Percentiles rank a stretch among this genome's conserved stretches.
These are phyloP conservation scores for Pythium rishiriense DNA, from an alignment of 352 stramenopile genomes.

Conservation along the genomic window DNA sequence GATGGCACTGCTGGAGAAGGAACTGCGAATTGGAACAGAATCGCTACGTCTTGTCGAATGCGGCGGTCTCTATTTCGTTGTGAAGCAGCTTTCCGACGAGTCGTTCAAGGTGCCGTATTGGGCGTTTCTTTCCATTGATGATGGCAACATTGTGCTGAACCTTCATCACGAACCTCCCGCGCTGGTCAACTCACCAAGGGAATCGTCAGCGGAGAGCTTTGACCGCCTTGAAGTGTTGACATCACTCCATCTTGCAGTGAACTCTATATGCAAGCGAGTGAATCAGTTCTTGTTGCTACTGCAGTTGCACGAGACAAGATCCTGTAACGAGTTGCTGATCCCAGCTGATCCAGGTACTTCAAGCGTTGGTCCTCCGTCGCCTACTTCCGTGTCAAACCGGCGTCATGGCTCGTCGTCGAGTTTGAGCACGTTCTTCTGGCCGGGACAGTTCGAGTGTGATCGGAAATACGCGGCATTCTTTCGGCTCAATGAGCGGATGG, in stretches of 20 bases:
- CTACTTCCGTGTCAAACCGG: not conserved
- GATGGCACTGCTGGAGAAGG: constrained; percentile 61
- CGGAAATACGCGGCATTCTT: constrained; percentile 80
- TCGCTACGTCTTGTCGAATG: constrained; percentile 53
- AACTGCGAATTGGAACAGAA: constrained; percentile 43
- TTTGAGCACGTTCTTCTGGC: constrained; percentile 75
- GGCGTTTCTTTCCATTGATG: constrained; percentile 70
- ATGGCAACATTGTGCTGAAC: constrained; percentile 50
- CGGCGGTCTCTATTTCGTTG: constrained; percentile 73
- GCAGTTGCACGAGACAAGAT: constrained; percentile 82
- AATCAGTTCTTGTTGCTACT: constrained; percentile 85
- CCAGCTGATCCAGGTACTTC: constrained; percentile 31
- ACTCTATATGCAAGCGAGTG: constrained; percentile 69
- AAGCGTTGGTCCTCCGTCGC: constrained; percentile 20
- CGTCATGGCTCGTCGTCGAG: constrained; percentile 6
- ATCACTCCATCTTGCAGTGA: constrained; percentile 67
- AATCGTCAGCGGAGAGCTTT: constrained; percentile 18
- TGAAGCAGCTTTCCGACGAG: constrained; percentile 12
- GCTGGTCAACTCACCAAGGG: not conserved
- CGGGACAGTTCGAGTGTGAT: constrained; percentile 84
- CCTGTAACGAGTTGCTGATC: constrained; percentile 73
- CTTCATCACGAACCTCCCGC: constrained; percentile 50
- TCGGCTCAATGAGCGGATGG: constrained; percentile 75
- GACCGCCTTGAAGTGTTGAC: constrained; percentile 72
- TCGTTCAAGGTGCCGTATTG: constrained; percentile 72